Evolutionary conservation across 2,329 filamentous ascomycete species (phyloP).

Genomic region (Fusarium brachygibbosum): DNA sequence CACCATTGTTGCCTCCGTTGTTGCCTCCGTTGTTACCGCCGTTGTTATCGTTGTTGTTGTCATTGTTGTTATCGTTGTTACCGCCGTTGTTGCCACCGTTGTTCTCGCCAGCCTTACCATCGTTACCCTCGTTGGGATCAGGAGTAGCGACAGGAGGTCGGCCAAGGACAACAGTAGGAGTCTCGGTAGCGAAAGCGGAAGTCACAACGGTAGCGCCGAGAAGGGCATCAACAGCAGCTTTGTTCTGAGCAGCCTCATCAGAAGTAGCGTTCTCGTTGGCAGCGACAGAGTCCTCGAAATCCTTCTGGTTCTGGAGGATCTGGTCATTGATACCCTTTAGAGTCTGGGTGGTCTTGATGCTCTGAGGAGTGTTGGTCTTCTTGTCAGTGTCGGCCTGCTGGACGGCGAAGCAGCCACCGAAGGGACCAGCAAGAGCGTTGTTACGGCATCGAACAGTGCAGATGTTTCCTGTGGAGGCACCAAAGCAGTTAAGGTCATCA

Average conservation of each 20-base stretch:
- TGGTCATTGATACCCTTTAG: constrained; percentile 62
- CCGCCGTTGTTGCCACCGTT: constrained; percentile 16
- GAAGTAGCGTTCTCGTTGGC: constrained; percentile 60
- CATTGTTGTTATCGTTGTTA: too few relatives aligned
- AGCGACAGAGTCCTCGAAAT: constrained; percentile 59
- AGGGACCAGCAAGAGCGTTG: constrained; percentile 68
- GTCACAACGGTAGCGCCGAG: constrained; percentile 50
- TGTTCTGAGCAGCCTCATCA: constrained; percentile 47
- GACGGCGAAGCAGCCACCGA: constrained; percentile 70
- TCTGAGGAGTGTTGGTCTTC: constrained; percentile 59
- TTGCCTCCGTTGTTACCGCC: not conserved
- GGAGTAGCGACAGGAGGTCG: constrained; percentile 14
- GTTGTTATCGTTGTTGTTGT: constrained; percentile 3
- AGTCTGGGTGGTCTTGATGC: constrained; percentile 62
- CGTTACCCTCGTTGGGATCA: constrained; percentile 3
- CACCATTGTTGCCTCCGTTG: constrained; percentile 6
- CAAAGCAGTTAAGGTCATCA: constrained; percentile 61
- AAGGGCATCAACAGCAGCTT: constrained; percentile 57
- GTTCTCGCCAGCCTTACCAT: constrained; percentile 11
- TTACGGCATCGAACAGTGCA: constrained; percentile 73
- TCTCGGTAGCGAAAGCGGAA: constrained; percentile 52
- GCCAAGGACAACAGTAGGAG: constrained; percentile 48
- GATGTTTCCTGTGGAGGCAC: constrained; percentile 68
- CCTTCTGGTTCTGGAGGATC: constrained; percentile 64
- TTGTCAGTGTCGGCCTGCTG: constrained; percentile 64